Evolutionary conservation across 495 filamentous ascomycete species (phyloP).

Genomic region (Neurospora sp.): DNA sequence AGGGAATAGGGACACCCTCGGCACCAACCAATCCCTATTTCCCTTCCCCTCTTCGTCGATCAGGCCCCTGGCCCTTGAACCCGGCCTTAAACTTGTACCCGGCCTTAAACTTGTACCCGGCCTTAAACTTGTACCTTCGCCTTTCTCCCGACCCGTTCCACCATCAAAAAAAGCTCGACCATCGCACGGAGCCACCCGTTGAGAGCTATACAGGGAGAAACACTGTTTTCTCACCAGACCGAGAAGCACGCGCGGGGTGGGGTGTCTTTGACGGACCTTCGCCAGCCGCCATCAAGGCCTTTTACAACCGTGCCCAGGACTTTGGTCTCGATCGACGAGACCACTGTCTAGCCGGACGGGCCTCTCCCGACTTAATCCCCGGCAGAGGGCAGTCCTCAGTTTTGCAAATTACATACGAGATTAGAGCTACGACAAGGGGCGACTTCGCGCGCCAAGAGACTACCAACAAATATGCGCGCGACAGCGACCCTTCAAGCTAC

Average conservation of each 20-base stretch:
- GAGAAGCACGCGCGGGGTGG: constrained; percentile 5
- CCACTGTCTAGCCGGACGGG: constrained; percentile 34
- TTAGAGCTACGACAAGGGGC: background rate
- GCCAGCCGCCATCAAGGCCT: constrained; percentile 41
- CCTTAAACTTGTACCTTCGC: background rate
- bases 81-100: background rate
- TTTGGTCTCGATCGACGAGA: constrained; percentile 32
- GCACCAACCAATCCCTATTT: constrained; percentile 2
- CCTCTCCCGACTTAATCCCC: background rate
- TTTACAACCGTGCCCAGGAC: constrained; percentile 52
- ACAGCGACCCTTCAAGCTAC: background rate
- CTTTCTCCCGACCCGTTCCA: background rate
- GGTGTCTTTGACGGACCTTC: constrained; percentile 51
- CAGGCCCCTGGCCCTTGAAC: background rate
- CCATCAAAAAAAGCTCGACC: background rate
- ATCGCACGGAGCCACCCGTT: background rate
- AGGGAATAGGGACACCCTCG: constrained; percentile 3
- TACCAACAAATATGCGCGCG: background rate
- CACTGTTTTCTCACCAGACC: background rate
- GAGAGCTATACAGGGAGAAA: background rate
- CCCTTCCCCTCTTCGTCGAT: background rate
- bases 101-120: background rate
- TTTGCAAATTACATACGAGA: background rate
- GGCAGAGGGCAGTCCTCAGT: background rate
- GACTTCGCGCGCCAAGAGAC: background rate